Evolutionary conservation across 805 yeast genomes (phyloP).

Genomic region (Ogataea wickerhamii): DNA sequence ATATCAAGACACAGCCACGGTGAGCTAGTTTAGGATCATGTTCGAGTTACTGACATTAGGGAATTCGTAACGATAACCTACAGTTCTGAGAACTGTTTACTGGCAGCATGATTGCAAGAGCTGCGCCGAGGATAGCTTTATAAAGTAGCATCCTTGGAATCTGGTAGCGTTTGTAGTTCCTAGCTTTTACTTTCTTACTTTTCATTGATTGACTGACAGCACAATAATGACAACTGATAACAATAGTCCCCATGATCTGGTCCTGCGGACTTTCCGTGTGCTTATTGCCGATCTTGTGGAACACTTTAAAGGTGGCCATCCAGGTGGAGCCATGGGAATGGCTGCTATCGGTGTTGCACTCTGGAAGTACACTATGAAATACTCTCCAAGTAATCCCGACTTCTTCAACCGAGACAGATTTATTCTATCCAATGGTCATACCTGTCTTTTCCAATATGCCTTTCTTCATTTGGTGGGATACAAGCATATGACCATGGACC

Average conservation of each 20-base stretch:
- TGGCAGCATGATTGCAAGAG: no score
- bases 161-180: no score
- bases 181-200: no score
- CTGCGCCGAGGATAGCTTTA: no score
- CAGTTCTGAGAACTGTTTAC: no score
- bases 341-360: slow-evolving; percentile 93
- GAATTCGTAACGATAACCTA: no score
- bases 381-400: slow-evolving; percentile 84
- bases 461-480: slow-evolving; percentile 84
- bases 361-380: slow-evolving; percentile 67
- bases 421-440: slow-evolving; percentile 94
- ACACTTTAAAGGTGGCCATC: slow-evolving; percentile 67
- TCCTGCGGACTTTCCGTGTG: slow-evolving; percentile 31
- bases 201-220: no score
- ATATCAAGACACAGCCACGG: no score
- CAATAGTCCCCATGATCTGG: slow-evolving; percentile 20
- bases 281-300: slow-evolving; percentile 34
- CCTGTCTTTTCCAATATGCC: slow-evolving; percentile 84
- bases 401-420: slow-evolving; percentile 97
- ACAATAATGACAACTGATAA: slow-evolving; percentile 22
- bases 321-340: slow-evolving; percentile 98
- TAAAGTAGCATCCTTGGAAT: no score
- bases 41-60: no score
- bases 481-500: slow-evolving; percentile 68
- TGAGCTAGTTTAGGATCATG: no score